Evolutionary conservation across 306 rosid species (phyloP), one percentile per base, ranked within the genome.

Genomic region (Canavalia gladiata): DNA sequence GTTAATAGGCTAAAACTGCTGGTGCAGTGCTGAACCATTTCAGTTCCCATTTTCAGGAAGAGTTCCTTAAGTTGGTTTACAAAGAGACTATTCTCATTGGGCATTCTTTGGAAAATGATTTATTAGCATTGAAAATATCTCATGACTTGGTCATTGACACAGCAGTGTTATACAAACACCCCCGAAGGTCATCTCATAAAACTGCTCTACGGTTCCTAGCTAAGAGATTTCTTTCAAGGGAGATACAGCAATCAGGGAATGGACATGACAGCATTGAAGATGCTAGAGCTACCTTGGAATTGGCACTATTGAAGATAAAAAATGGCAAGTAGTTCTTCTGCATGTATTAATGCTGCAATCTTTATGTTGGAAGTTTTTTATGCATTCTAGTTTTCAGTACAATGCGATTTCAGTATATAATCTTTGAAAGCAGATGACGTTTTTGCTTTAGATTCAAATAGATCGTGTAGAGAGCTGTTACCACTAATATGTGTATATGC

Each of bases 241-340:
- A 93, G 87, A 95, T 95, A 81, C 98, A 95, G 42, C 97, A 92
- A 79, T 93, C 96, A 18, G 94, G 68, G 69, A 87, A 83, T 83
- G 99, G 99, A 71, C 99, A 95, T 84, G 97, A 93, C 89, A 95
- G 99, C 85, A 68, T 79, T 77, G 99, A 95, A 85, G 99, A 95
- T 86, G 99, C 99, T 54, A 93, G 92, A 83, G 84, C 99, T 72
- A 84, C 99, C 72, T 63, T 95, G 97, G 97, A 95, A 78, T 87
- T 95, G 81, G 98, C 97, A 49, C 77, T 93, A 28, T 79, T 93
- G 77, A 95, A 95, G 90, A 91, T 95, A 33, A 88, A 57, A 84
- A 80, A 89, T 66, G 99, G 99, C 68, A 82, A 86, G 91, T 81
- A 66, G 68, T 75, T 82, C 73, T 52, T 77, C 82, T 68, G 55